Percentiles rank a stretch among this genome's conserved stretches.
Evolutionary conservation across 768 basidiomycete species (phyloP).

Genomic region (Russula virescens): DNA sequence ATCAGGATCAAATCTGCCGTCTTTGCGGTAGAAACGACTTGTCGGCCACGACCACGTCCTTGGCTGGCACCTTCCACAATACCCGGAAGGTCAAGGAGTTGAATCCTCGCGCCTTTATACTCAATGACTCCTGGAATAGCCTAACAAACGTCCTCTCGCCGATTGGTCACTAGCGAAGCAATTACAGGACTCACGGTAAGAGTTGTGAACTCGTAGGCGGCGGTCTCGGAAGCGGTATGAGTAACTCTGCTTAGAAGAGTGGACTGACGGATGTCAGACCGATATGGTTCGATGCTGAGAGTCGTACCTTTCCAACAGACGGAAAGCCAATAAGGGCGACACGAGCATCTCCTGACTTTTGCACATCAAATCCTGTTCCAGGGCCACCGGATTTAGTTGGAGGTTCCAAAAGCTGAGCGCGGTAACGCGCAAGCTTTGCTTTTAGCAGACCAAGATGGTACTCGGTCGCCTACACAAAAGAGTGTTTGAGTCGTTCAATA

Average conservation of each 20-base stretch:
- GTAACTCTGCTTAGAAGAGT: slow-evolving; percentile 90
- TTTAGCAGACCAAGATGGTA: slow-evolving; percentile 92
- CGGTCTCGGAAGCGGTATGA: slow-evolving; percentile 81
- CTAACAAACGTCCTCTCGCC: slow-evolving; percentile 31
- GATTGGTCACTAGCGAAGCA: neutral
- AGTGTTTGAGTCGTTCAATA: neutral
- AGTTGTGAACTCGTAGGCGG: slow-evolving; percentile 95
- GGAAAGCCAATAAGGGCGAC: slow-evolving; percentile 94
- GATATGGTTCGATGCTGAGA: neutral
- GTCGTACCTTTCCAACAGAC: slow-evolving; percentile 77
- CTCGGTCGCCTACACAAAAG: slow-evolving; percentile 66
- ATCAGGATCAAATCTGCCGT: slow-evolving; percentile 78
- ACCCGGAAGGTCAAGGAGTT: slow-evolving; percentile 91
- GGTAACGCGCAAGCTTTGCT: slow-evolving; percentile 91
- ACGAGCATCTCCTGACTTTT: slow-evolving; percentile 81
- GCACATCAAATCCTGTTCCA: slow-evolving; percentile 86
- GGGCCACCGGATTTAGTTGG: slow-evolving; percentile 72
- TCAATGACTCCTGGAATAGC: slow-evolving; percentile 98
- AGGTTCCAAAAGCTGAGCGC: slow-evolving; percentile 92
- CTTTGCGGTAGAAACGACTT: slow-evolving; percentile 76
- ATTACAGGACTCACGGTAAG: slow-evolving; percentile 51
- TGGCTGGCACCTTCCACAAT: slow-evolving; percentile 93
- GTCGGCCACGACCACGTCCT: slow-evolving; percentile 88
- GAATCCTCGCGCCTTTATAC: slow-evolving; percentile 89
- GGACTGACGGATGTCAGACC: slow-evolving; percentile 45